Evolutionary conservation across 805 yeast species (phyloP), one percentile per base, ranked within the genome.

Genomic region (Isabelozyma pseudorhagii): DNA sequence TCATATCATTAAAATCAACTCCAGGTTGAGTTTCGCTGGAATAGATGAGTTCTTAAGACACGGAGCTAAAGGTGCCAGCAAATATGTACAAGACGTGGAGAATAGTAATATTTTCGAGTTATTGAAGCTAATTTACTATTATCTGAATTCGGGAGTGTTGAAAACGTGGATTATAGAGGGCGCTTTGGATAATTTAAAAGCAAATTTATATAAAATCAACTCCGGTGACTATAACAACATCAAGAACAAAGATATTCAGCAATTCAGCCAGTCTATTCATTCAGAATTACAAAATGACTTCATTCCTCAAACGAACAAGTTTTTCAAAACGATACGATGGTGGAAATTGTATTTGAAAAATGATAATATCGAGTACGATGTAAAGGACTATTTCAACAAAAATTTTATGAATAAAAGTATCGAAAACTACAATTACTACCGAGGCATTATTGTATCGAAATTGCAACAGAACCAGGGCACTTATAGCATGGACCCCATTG

Each of bases 351-450:
- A 74, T 54, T 60, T 58, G 49, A 64, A 63, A 44, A 74, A 74
- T 51, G 79, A 74, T 46, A 73, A 74, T 52, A 72, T 74, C 18
- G 77, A 72, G 55, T 74, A 74, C 50, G 68, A 65, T 38, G 52
- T 74, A 42, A 74, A 74, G 49, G 79, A 74, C 49, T 71, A 50
- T 54, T 67, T 74, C 50, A 60, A 50, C 42, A 44, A 54, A 8
- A 55, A 63, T 36, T 74, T 74, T 56, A 71, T 74, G 77, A 58
- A 53, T 46, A 52, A 61, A 25, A 71, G 77, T 49, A 70, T 73
- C 38, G 77, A 72, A 46, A 56, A 60, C 31, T 74, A 68, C 50
- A 71, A 68, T 50, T 71, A 61, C 49, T 50, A 64, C 8, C 57
- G 73, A 50, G 79, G 79, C n/a, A 66, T 65, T 45, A 64, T 72